Evolutionary conservation across 495 filamentous ascomycete genomes (phyloP), one percentile per base, ranked within the genome.

Genomic region (Trichocladium antarcticum): DNA sequence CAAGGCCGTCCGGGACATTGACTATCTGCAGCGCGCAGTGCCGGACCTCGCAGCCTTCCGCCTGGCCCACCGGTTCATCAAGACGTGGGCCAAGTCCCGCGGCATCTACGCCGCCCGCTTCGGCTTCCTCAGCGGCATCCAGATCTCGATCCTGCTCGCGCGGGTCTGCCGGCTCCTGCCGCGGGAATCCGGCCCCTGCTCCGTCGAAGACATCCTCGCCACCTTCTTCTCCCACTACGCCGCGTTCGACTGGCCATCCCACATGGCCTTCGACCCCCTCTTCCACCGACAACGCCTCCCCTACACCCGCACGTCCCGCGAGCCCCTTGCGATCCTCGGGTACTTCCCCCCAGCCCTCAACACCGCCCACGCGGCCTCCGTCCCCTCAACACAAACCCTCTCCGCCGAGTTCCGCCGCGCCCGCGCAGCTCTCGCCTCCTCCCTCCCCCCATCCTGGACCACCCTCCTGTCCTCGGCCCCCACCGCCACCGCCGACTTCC

Each of bases 141-240:
- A 82, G 49, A 72, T 82, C 36, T 67, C 76, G 5, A 53, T 81
- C 16, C 59, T 82, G 45, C 63, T 82, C 10, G 64, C 70, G 5
- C 67, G 70, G 21, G 65, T 81, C 0, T 67, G 62, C 56, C 81
- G 81, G 54, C 63, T 71, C 1, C 49, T 78, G 3, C 54, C 66
- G 14, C 49, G 41, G 0, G 27, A 44, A 22, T 50, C 51, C 4
- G 16, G 21, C 1, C n/a, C 47, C 3, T 11, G 66, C 20, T 62
- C 68, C 6, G 61, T 68, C 12, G 57, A 68, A 12, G 66, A 70
- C 35, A 56, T 79, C 9, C 36, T 80, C 5, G 53, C 55, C 8
- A 65, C 70, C 14, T 82, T 82, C 63, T 81, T 78, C 57, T 32
- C 60, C n/a, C 70, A 81, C 55, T 82, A 81, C 55, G 65, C 78